These are phyloP conservation scores for Dactylellina parvicollis DNA, from an alignment of 2,329 filamentous ascomycete genomes.

Conservation along the genomic window DNA sequence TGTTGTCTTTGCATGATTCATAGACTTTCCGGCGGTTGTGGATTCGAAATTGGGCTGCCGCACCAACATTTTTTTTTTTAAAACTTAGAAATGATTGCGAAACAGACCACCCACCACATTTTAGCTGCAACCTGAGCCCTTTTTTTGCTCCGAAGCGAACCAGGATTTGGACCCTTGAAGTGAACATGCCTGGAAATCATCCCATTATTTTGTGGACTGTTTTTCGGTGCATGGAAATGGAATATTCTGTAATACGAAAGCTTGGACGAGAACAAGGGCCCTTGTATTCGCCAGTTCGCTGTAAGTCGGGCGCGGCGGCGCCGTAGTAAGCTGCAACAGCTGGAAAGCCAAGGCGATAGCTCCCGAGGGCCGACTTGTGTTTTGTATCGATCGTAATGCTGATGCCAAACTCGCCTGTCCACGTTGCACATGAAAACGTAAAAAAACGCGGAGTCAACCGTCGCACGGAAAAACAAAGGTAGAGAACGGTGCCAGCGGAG, in stretches of 20 bases:
- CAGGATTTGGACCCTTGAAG: constrained; percentile 15
- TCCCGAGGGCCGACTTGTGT: constrained; percentile 24
- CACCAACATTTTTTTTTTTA: no score
- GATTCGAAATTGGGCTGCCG: constrained; percentile 20
- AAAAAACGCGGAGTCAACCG: constrained; percentile 16
- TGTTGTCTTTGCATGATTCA: constrained; percentile 1
- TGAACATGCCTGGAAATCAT: not conserved
- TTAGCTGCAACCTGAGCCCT: not conserved
- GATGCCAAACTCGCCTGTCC: constrained; percentile 4
- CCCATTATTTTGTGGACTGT: constrained; percentile 9
- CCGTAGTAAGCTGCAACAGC: constrained; percentile 16
- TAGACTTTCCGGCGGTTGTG: constrained; percentile 9
- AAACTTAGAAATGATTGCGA: no score
- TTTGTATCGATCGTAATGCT: constrained; percentile 29
- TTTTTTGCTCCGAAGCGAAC: constrained; percentile 8
- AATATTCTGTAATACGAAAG: constrained; percentile 38
- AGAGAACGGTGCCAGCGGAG: no score
- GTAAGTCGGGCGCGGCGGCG: not conserved
- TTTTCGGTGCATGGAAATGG: constrained; percentile 24
- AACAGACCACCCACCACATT: not conserved
- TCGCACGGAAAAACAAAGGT: constrained; percentile 34
- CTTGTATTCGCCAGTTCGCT: not conserved
- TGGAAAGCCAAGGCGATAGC: not conserved
- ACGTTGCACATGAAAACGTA: constrained; percentile 33
- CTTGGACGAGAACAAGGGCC: not conserved